Evolutionary conservation across 2,329 filamentous ascomycete species (phyloP), one percentile per base, ranked within the genome.

Genomic region (Diplodia sapinea): DNA sequence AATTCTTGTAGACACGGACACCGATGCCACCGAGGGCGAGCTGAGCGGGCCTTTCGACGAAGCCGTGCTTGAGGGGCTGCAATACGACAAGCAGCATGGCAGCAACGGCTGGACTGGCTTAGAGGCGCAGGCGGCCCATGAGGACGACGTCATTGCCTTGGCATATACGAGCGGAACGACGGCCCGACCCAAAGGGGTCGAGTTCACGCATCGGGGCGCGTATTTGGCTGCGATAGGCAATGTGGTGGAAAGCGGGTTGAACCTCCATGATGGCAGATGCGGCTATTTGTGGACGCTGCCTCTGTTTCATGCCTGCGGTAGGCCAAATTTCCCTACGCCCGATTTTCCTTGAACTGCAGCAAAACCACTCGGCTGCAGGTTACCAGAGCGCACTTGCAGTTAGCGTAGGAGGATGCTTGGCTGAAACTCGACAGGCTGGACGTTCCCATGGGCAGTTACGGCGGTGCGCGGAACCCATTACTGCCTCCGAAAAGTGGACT

Each of bases 101-200:
- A 77, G 75, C 33, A 85, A 86, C 59, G 93, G 92, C 26, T 99
- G 95, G 94, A 84, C 84, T 15, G 91, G 87, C 0, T 84, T 98
- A 29, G 85, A 91, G 70, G 84, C 87, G 1, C 89, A 93, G 71
- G 86, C 86, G 3, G 81, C 84, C 1, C 85, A 93, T 73, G 95
- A 99, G 77, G 90, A 97, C 71, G 88, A 88, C 69, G 86, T 92
- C 72, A 86, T 98, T 69, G 93, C 94, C 3, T 88, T 99, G 66
- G 92, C 94, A 1, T 98, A 98, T 78, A 99, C 95, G 0, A 95
- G 91, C 33, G 94, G 94, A 4, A 98, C 95, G 0, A 98, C 95
- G 0, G 93, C 94, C 0, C 85, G 87, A 36, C 95, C 95, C 1
- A 98, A 99, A 78, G 95, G 95, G 5, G 94, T 97, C 3, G 89